Evolutionary conservation across 768 basidiomycete genomes (phyloP), one percentile per base, ranked within the genome.

Genomic region (Pulveroboletus sp.): DNA sequence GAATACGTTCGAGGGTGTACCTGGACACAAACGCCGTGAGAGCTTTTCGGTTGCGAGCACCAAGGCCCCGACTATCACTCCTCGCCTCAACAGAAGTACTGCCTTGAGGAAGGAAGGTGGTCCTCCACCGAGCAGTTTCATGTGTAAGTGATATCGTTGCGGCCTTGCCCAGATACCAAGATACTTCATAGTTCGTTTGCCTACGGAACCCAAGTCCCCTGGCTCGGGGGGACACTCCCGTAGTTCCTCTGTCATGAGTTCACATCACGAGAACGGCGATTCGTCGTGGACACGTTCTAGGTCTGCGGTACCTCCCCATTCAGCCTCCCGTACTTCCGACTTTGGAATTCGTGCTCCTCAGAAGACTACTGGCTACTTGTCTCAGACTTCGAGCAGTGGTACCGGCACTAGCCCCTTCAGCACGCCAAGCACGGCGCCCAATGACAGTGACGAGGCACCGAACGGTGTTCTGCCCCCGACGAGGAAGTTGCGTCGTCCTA

Each of bases 21-120:
- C 90, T 6, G 89, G 89, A 0, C 89, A 93, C 60, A 92, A 92
- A 68, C 75, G 89, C 47, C 71, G 85, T 26, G 86, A 89, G 62
- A 80, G 79, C 12, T 83, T 93, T 54, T 66, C 80, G 6, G 90
- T 93, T 8, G 76, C 83, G 15, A 79, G 77, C 53, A 73, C 71
- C 9, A 63, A 61, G 43, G 56, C 72, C 9, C 78, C 78, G 8
- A 62, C 63, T 1, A 69, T 78, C n/a, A 52, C 62, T 6, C 79
- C 80, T 6, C 65, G 75, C 15, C 60, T 67, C 31, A 80, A 79
- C 55, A 68, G 55, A 56, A 75, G 74, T 43, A 74, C 78, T 18
- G 61, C 66, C 10, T 55, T 79, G 52, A 65, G 74, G 43, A 76
- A 75, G 64, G 74, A 77, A 31, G 65, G 69, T 5, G 68, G 70